Base-by-base conservation (phyloP, 768 basidiomycete genomes). In the Daedaleopsis nitida region DNA sequence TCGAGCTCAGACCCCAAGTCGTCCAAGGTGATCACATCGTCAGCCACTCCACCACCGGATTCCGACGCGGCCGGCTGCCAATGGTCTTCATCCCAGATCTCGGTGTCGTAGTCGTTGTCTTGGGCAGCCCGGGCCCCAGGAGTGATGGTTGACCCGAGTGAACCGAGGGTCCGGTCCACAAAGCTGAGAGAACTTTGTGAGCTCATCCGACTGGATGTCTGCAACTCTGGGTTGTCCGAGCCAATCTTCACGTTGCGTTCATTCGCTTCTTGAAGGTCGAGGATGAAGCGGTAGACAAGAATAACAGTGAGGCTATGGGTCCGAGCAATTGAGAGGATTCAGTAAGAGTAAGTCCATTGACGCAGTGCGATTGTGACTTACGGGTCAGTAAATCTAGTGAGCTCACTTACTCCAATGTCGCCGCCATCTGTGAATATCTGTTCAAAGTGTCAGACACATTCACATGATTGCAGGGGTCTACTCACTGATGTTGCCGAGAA, bases 171-270 rank as follows among this genome's bases (percentile, higher is more conserved):
- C 12, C 45, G 45, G 11, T 32, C 27, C 4, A n/a, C 45, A n/a
- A 47, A 47, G 12, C 19, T 47, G 45, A 47, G 45, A 10, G 45
- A 19, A 5, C 45, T n/a, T 13, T 47, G n/a, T 12, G 45, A 47
- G n/a, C n/a, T 47, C 10, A n/a, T n/a, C 14, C 27, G 27, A 32
- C n/a, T n/a, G n/a, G 27, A 32, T 5, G 19, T n/a, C 5, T n/a
- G n/a, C 19, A 47, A n/a, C 42, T 4, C 42, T 7, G 45, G 45
- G n/a, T 65, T 57, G 35, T 50, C 45, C 17, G 39, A 24, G 57
- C 43, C 27, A 47, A 16, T 55, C 12, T 44, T 52, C 34, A 55
- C 21, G 58, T 64, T 52, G 47, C 52, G 21, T 37, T 50, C 23
- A 53, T 59, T 39, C 42, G 45, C 45, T 23, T 47, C 45, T 6